Evolutionary conservation across 306 rosid genomes (phyloP), one percentile per base, ranked within the genome.

Genomic region (Lathyrus sativus): DNA sequence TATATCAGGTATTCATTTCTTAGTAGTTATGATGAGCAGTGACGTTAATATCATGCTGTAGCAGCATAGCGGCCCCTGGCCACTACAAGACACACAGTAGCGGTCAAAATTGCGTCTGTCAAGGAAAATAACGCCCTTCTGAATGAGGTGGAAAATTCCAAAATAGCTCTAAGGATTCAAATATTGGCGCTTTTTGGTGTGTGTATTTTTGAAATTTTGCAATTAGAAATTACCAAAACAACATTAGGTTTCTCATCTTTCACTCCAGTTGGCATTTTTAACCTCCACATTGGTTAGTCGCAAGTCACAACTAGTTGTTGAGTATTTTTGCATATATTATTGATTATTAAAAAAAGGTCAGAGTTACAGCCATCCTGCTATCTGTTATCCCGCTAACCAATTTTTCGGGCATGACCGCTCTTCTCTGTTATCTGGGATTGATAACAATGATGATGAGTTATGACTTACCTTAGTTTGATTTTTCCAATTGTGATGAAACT

Each of bases 401-500:
- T 49, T 7, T 49, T 7, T 7, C 3, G 6, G 26, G 5, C 55
- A 15, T 17, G 55, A 24, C 28, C 6, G 26, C 55, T 49, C 55
- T 5, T 1, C 28, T 3, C 13, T 53, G 14, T 3, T 53, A 24
- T 11, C 6, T 2, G 2, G 35, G 15, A 22, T 22, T 22, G 59
- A 53, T 11, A 19, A 10, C 3, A 24, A 2, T 10, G 59, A 24
- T 53, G 4, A 42, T 14, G 10, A 50, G 43, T 59, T 14, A 15
- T 60, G 15, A 51, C 33, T 63, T 64, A 24, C 24, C 71, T 29
- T 46, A 61, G 24, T 41, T 74, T 53, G 61, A 37, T 62, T 56
- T 13, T 62, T 67, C 18, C n/a, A 17, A 49, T 56, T 68, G 43
- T 49, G 31, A 31, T 48, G 60, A 39, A 64, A 38, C 60, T 62